Percentiles rank a stretch among this genome's conserved stretches.
phyloP scores from a whole-genome alignment of 1,284 basidiomycete genomes.

The Malassezia nana region DNA sequence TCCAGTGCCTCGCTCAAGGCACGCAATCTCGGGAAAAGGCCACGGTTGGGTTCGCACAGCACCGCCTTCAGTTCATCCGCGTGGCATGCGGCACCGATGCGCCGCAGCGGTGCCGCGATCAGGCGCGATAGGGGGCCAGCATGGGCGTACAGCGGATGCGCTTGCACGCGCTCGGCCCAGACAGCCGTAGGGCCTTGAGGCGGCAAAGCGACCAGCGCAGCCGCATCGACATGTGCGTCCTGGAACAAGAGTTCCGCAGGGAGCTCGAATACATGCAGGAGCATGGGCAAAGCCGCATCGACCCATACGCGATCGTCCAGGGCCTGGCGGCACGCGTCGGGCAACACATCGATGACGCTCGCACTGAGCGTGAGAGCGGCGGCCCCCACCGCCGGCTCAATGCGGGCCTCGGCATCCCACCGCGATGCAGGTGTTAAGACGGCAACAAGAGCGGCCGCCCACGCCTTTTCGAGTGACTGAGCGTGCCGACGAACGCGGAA shows the following conservation, averaged over 20 bases:
- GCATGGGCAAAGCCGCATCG: background rate
- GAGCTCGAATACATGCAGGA: conserved; percentile 5
- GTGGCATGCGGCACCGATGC: background rate
- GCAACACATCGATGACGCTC: conserved; percentile 3
- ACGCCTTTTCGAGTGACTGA: background rate
- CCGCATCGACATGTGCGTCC: background rate
- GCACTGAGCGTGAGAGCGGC: conserved; percentile 12
- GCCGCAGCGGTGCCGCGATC: conserved; percentile 25
- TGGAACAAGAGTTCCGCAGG: background rate
- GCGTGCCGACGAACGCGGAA: conserved; percentile 1
- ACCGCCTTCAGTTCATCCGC: background rate
- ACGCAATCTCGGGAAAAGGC: background rate
- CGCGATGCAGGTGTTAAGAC: background rate
- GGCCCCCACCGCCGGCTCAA: background rate
- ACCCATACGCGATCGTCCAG: conserved; percentile 9
- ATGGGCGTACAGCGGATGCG: conserved; percentile 22
- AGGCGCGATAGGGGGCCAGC: conserved; percentile 39
- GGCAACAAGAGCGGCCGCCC: background rate
- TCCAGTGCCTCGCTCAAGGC: background rate
- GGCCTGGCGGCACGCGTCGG: background rate
- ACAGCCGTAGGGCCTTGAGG: background rate
- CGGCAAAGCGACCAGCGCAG: background rate
- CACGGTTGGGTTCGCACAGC: background rate
- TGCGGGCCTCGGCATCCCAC: background rate
- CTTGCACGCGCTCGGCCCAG: conserved; percentile 2